These are phyloP conservation scores for Huntiella moniliformis DNA, from an alignment of 2,329 filamentous ascomycete species.

Conservation along the genomic window DNA sequence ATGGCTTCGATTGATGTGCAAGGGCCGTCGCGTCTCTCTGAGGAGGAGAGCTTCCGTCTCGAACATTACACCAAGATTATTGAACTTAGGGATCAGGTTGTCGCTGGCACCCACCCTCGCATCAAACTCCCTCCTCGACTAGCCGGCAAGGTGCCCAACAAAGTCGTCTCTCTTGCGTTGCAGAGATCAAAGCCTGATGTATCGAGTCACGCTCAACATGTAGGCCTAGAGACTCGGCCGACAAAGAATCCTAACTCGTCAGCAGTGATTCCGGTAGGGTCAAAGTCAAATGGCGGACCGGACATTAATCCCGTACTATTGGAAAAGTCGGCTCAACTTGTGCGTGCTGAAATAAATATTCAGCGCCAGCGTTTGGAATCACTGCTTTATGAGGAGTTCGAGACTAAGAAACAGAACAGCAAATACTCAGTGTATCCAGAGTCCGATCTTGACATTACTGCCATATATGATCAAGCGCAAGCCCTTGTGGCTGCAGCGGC, in stretches of 20 bases:
- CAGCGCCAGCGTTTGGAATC: conserved; percentile 70
- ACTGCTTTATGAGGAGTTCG: conserved; percentile 55
- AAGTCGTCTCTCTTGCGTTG: conserved; percentile 12
- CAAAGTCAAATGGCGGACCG: neutral
- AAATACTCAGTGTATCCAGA: conserved; percentile 19
- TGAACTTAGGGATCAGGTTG: conserved; percentile 59
- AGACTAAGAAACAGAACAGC: conserved; percentile 29
- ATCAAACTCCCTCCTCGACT: conserved; percentile 35
- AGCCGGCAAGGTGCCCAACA: conserved; percentile 12
- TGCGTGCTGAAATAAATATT: conserved; percentile 62
- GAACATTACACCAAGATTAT: conserved; percentile 59
- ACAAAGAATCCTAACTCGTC: neutral
- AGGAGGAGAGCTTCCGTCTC: conserved; percentile 6
- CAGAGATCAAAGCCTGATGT: neutral
- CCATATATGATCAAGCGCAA: conserved; percentile 53
- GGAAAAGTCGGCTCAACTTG: conserved; percentile 68
- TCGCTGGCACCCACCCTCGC: conserved; percentile 54
- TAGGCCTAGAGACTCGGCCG: too few relatives aligned
- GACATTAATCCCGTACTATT: conserved; percentile 69
- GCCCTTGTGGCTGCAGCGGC: conserved; percentile 38
- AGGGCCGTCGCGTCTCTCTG: conserved; percentile 4
- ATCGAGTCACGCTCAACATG: too few relatives aligned
- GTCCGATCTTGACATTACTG: conserved; percentile 44
- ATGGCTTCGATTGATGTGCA: neutral
- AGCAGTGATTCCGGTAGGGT: neutral